Conservation (phyloP, 805 yeast species). For the Saccharomycopsis fibuligera region DNA sequence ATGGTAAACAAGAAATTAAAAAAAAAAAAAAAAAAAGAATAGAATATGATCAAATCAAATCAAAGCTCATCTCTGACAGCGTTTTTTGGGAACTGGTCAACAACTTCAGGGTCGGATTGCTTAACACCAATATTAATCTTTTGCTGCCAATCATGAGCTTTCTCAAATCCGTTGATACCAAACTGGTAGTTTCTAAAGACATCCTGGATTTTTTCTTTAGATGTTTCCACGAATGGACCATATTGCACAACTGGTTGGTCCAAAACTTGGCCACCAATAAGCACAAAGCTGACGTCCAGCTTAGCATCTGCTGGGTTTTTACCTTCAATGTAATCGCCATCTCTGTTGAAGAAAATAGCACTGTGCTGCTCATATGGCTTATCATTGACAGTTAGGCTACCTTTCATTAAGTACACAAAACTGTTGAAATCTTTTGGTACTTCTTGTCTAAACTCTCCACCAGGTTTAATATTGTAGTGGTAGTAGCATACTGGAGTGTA, state of each 20-base stretch:
- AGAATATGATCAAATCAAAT: not conserved
- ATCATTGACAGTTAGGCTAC: constrained; percentile 45
- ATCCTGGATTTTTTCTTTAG: constrained; percentile 56
- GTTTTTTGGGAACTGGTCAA: not conserved
- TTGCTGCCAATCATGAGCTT: constrained; percentile 32
- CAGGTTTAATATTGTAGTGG: constrained; percentile 57
- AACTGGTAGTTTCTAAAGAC: constrained; percentile 70
- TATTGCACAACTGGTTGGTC: constrained; percentile 77
- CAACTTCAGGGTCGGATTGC: constrained; percentile 6
- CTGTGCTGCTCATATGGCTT: constrained; percentile 39
- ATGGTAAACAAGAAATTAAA: not conserved
- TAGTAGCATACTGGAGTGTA: constrained; percentile 77
- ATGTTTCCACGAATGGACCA: constrained; percentile 85
- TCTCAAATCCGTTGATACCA: constrained; percentile 65
- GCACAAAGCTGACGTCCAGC: constrained; percentile 50
- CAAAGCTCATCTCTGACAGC: not conserved
- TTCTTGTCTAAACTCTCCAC: constrained; percentile 55
- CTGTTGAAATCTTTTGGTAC: constrained; percentile 58
- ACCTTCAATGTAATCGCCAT: constrained; percentile 60
- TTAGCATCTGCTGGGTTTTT: constrained; percentile 33
- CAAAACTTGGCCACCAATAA: constrained; percentile 71
- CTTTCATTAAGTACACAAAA: constrained; percentile 62
- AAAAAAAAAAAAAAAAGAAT: not conserved
- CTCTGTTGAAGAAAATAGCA: constrained; percentile 58
- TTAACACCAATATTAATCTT: constrained; percentile 16